Evolutionary conservation across 352 stramenopile genomes (phyloP).

Genomic region (Phytopythium vexans): DNA sequence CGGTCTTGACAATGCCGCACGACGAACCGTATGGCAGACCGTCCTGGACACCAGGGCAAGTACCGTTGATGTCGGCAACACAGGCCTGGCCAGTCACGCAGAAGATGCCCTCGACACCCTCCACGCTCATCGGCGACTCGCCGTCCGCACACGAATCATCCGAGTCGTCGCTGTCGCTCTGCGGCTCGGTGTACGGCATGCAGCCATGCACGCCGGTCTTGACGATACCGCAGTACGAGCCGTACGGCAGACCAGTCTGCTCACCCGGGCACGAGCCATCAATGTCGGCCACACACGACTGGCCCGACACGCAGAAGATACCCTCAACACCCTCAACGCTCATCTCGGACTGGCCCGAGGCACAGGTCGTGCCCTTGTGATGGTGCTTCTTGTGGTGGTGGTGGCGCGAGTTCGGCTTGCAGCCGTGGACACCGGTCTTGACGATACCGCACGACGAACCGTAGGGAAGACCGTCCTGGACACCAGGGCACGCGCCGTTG

Average conservation of each 20-base stretch:
- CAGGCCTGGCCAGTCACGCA: slow-evolving; percentile 28
- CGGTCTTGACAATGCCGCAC: slow-evolving; percentile 20
- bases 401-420: slow-evolving; percentile 19
- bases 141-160: slow-evolving; percentile 8
- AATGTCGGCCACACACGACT: slow-evolving; percentile 11
- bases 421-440: slow-evolving; percentile 29
- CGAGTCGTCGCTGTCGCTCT: background rate
- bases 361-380: slow-evolving; percentile 1
- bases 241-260: slow-evolving; percentile 14
- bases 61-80: slow-evolving; percentile 13
- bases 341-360: slow-evolving; percentile 14
- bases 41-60: slow-evolving; percentile 19
- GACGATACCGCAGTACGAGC: slow-evolving; percentile 12
- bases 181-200: slow-evolving; percentile 24
- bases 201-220: slow-evolving; percentile 35
- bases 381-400: slow-evolving; percentile 19
- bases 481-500: slow-evolving; percentile 20
- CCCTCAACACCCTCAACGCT: slow-evolving; percentile 19
- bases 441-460: slow-evolving; percentile 25
- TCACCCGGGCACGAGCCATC: slow-evolving; percentile 8
- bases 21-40: slow-evolving; percentile 18
- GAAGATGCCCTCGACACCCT: slow-evolving; percentile 28
- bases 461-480: slow-evolving; percentile 12
- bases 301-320: slow-evolving; percentile 14
- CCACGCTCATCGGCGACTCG: too few species aligned